These are phyloP conservation scores for Massarina eburnea DNA, from an alignment of 2,329 filamentous ascomycete genomes.

Conservation along the genomic window DNA sequence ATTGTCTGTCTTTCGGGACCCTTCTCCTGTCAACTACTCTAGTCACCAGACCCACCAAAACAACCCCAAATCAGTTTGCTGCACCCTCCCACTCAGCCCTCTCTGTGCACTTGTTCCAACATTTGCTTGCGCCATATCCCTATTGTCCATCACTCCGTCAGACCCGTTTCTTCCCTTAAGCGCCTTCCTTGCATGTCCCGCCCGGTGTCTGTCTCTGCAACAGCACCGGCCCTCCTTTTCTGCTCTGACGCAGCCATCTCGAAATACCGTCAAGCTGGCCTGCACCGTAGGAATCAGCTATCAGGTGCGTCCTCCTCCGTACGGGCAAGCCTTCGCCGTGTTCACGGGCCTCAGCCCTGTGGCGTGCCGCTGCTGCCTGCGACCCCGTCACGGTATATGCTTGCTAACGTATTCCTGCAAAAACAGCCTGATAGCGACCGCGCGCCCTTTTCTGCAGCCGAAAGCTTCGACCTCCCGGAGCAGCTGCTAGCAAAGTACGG, in stretches of 20 bases:
- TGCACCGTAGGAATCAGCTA: slow-evolving; percentile 36
- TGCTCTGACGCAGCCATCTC: slow-evolving; percentile 14
- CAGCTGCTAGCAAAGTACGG: slow-evolving; percentile 32
- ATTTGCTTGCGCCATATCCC: slow-evolving; percentile 21
- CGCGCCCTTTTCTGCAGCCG: slow-evolving; percentile 31
- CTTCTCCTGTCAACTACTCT: slow-evolving; percentile 26
- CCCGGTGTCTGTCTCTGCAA: slow-evolving; percentile 13
- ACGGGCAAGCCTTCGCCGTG: slow-evolving; percentile 11
- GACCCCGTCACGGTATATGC: slow-evolving; percentile 24
- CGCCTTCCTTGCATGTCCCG: slow-evolving; percentile 21
- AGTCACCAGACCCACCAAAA: slow-evolving; percentile 34
- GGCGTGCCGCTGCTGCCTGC: slow-evolving; percentile 32
- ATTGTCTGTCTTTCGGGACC: slow-evolving; percentile 37
- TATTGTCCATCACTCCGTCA: slow-evolving; percentile 21
- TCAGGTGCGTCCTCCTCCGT: slow-evolving; percentile 36
- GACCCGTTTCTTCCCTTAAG: slow-evolving; percentile 15
- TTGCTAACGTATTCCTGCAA: slow-evolving; percentile 26
- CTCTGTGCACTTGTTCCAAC: slow-evolving; percentile 24
- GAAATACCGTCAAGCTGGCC: slow-evolving; percentile 40
- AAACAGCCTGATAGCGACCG: slow-evolving; percentile 36
- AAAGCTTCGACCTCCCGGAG: slow-evolving; percentile 22
- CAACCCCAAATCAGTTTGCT: slow-evolving; percentile 23
- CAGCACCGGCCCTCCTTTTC: slow-evolving; percentile 14
- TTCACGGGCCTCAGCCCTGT: slow-evolving; percentile 17
- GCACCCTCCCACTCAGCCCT: slow-evolving; percentile 18